Base-by-base conservation (phyloP, 768 basidiomycete genomes). In the Tulasnella sp. region DNA sequence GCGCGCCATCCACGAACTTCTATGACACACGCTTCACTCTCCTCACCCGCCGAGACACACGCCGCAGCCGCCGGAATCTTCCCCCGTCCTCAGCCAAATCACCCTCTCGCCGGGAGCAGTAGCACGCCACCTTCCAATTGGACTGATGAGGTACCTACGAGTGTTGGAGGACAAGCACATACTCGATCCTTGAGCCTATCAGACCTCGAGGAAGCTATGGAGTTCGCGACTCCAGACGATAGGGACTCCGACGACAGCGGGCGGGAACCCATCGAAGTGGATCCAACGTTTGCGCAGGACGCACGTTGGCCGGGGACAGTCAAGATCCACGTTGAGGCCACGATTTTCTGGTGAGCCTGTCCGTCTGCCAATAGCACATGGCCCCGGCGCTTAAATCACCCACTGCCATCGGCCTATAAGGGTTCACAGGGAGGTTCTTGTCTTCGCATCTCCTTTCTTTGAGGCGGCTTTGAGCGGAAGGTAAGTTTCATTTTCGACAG, bases 401-500 rank as follows among this genome's bases (percentile, higher is more conserved):
- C 12, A 42, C 2, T 53, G 48, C 25, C 44, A 64, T 38, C 62
- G 52, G 34, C 29, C 43, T 41, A 46, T 46, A 67, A 91, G 88
- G 88, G 85, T 86, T 0, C 92, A 94, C 72, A 92, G 89, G 69
- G 91, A 93, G 68, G 81, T 94, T 27, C 73, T 94, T 4, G 86
- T 84, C 71, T 94, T 92, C 68, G 86, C 91, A 3, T 92, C 90
- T n/a, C 89, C 92, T 0, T 94, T 94, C 76, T 94, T 94, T 69
- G 85, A 92, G 70, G 89, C 88, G 17, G 84, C 90, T 8, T 74
- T 94, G 49, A 88, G 88, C 65, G 92, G 92, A 25, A 65, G 65
- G 72, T 73, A 62, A 61, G 70, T 25, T 25, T 10, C 19, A 48
- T 66, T 22, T 17, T 21, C 15, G 12, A 17, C 54, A 53, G 9